Conservation (phyloP, 2,329 filamentous ascomycete genomes). For the Colletotrichum tanaceti region DNA sequence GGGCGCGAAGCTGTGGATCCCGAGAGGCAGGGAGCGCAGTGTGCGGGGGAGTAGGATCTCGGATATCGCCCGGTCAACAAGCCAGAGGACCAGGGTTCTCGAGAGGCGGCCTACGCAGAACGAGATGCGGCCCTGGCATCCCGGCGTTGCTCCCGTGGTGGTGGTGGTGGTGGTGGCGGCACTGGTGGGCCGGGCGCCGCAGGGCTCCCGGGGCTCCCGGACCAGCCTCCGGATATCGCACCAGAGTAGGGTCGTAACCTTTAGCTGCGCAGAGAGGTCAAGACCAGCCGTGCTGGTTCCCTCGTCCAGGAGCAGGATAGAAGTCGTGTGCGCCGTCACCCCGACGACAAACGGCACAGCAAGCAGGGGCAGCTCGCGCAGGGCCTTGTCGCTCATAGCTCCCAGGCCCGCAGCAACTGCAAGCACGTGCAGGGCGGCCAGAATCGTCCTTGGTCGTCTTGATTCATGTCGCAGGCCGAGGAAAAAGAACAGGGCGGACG, state of each 20-base stretch:
- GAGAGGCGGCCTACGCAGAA: background rate
- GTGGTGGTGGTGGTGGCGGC: too few species aligned
- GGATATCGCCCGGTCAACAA: background rate
- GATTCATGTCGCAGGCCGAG: conserved; percentile 1
- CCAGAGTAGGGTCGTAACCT: background rate
- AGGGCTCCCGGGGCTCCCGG: too few species aligned
- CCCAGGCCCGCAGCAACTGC: conserved; percentile 1
- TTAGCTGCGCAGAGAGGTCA: background rate
- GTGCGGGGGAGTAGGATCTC: background rate
- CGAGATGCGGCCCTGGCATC: background rate
- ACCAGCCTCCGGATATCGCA: background rate
- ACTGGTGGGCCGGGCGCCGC: background rate
- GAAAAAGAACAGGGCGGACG: background rate
- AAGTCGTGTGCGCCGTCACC: conserved; percentile 2
- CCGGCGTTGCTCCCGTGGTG: background rate
- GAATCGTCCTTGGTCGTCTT: conserved; percentile 8
- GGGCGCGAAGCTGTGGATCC: conserved; percentile 2
- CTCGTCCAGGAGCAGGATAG: background rate
- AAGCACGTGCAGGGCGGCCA: background rate
- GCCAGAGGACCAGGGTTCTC: conserved; percentile 1
- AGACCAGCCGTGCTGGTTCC: background rate
- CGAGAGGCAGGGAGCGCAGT: background rate
- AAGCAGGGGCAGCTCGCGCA: conserved; percentile 2
- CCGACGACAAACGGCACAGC: background rate
- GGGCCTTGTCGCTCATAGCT: background rate